Base-by-base conservation (phyloP, 306 rosid genomes). In the Quercus agrifolia region DNA sequence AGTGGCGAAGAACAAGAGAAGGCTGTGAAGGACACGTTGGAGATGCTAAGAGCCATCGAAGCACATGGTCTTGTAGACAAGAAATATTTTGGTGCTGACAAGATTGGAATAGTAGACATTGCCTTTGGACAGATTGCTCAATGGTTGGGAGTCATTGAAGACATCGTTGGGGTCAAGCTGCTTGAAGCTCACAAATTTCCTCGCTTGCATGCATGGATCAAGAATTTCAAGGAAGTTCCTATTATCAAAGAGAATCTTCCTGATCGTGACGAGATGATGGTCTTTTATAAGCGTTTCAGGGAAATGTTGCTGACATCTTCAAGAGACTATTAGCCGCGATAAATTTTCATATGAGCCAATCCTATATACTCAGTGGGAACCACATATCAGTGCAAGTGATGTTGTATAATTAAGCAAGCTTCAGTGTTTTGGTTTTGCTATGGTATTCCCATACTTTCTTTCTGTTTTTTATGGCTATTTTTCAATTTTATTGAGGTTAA, bases 231-330 rank as follows among this genome's bases (percentile, higher is more conserved):
- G 38, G 56, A 78, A 21, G 82, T 58, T 21, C 82, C 86, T 33
- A 55, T 5, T n/a, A 82, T 82, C 67, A 74, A 31, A 49, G 73
- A 67, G 27, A 78, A 58, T 56, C 86, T 82, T 67, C 86, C 86
- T 30, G 64, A 57, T 56, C 81, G 30, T 64, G 55, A 72, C 4
- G 67, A 82, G 41, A 4, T 71, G 63, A 3, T 71, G 12, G 70
- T 6, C 33, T 0, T 3, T 25, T 77, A 25, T 14, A 82, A 55
- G 61, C 20, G 15, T 41, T 0, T 0, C 9, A 71, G 70, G 54
- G 74, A 77, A 64, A 23, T 14, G 5, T 56, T 58, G 54, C 68
- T 41, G 15, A 2, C 63, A 30, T 58, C 52, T 31, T n/a, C 19
- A 54, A 49, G 15, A 49, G 17, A 49, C 54, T 49, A 17, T 49